Conservation (phyloP, 225 moss, liverwort and hornwort genomes). For the Pleurozium schreberi region DNA sequence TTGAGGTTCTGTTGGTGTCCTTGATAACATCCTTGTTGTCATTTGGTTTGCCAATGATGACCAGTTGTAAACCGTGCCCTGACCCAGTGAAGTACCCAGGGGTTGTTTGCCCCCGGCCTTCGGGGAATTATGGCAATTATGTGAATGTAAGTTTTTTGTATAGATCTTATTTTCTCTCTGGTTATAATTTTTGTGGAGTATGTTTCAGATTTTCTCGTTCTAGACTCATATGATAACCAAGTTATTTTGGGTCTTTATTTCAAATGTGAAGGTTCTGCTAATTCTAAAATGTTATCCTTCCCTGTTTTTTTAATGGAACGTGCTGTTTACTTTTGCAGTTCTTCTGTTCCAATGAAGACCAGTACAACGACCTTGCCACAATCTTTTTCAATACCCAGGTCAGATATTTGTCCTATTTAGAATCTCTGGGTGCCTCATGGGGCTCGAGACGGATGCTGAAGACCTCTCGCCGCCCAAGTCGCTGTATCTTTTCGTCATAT, state of each 20-base stretch:
- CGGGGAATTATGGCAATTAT: conserved; percentile 88
- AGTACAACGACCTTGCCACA: conserved; percentile 98
- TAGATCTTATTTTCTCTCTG: not conserved
- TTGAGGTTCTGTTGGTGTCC: conserved; percentile 92
- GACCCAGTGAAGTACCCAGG: conserved; percentile 80
- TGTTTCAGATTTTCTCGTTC: not conserved
- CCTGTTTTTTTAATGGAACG: not conserved
- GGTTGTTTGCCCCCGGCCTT: conserved; percentile 74
- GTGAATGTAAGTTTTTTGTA: conserved; percentile 59
- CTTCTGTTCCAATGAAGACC: conserved; percentile 65
- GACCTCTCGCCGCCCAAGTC: not conserved
- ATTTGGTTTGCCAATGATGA: conserved; percentile 90
- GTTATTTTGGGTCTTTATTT: not conserved
- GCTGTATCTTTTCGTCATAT: not conserved
- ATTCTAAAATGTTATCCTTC: not conserved
- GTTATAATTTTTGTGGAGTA: not conserved
- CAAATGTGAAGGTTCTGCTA: not conserved
- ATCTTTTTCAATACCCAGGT: conserved; percentile 99
- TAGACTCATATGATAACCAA: not conserved
- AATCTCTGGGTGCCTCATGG: not conserved
- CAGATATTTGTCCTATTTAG: not conserved
- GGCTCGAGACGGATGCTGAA: not conserved
- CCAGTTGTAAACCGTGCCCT: conserved; percentile 89
- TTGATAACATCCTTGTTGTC: conserved; percentile 85
- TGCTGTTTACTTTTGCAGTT: conserved; percentile 44